Conservation (phyloP, 305 asterid species). For the Solanum hybrid region DNA sequence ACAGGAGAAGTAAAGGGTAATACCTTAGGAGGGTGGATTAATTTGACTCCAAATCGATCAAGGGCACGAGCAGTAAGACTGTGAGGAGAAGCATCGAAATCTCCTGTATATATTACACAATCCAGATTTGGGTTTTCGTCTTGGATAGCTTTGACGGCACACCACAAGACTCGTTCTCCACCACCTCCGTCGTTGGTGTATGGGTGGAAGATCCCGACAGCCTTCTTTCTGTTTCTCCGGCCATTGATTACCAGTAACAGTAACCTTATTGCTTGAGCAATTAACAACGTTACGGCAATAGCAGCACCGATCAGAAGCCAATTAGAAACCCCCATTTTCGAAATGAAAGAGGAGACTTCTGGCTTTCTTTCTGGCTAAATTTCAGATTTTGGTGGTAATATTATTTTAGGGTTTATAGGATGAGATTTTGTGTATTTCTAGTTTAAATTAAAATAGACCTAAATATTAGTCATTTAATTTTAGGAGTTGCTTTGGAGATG, state of each 20-base stretch:
- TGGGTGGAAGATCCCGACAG: slow-evolving; percentile 34
- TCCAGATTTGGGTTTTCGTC: slow-evolving; percentile 66
- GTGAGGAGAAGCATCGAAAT: slow-evolving; percentile 65
- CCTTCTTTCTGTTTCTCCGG: slow-evolving; percentile 41
- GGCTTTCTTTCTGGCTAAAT: not conserved
- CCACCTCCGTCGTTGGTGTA: slow-evolving; percentile 78
- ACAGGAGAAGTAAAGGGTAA: not conserved
- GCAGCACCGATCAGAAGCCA: not conserved
- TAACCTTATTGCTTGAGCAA: slow-evolving; percentile 26
- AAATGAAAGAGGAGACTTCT: not conserved
- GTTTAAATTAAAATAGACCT: not conserved
- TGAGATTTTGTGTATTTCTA: not conserved
- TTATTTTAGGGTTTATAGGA: not conserved
- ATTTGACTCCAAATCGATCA: slow-evolving; percentile 77
- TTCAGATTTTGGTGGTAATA: not conserved
- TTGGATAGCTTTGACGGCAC: slow-evolving; percentile 87
- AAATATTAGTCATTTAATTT: no score
- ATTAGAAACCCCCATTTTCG: not conserved
- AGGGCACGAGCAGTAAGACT: slow-evolving; percentile 61
- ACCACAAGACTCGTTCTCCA: slow-evolving; percentile 94
- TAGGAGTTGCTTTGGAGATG: not conserved
- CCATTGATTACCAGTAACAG: slow-evolving; percentile 19
- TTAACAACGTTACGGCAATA: not conserved
- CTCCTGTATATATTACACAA: slow-evolving; percentile 76
- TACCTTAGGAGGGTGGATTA: slow-evolving; percentile 57